These are phyloP conservation scores for Rhodotorula sp. DNA, from an alignment of 1,284 basidiomycete genomes.

Conservation along the genomic window DNA sequence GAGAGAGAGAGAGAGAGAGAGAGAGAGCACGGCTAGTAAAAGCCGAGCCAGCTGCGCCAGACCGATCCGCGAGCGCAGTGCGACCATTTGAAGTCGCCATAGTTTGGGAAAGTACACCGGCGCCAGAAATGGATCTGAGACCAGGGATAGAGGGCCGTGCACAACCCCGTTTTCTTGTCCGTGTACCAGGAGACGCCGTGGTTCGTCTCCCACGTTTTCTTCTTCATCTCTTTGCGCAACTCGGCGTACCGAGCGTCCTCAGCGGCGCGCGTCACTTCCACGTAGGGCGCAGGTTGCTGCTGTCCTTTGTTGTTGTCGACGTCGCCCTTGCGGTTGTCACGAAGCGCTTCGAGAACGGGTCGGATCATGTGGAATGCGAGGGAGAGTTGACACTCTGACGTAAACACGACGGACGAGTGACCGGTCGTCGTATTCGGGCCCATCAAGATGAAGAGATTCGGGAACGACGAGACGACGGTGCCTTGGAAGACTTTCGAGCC, in stretches of 20 bases:
- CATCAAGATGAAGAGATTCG: constrained; percentile 41
- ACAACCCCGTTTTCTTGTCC: constrained; percentile 30
- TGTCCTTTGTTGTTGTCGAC: background rate
- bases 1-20: no score
- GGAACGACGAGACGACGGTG: constrained; percentile 27
- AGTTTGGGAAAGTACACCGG: constrained; percentile 23
- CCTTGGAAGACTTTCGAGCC: constrained; percentile 28
- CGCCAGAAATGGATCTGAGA: constrained; percentile 40
- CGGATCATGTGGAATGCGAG: constrained; percentile 34
- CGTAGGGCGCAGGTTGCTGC: constrained; percentile 23
- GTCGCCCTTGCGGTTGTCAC: background rate
- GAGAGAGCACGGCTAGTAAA: background rate
- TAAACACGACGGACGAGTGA: constrained; percentile 40
- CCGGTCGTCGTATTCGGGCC: constrained; percentile 38
- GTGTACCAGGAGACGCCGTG: constrained; percentile 39
- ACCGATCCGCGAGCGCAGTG: background rate
- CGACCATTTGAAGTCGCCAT: constrained; percentile 22
- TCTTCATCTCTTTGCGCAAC: constrained; percentile 34
- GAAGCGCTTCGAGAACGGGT: constrained; percentile 20
- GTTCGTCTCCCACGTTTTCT: constrained; percentile 38
- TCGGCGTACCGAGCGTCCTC: constrained; percentile 22
- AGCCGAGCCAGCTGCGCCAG: constrained; percentile 13
- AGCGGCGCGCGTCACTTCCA: constrained; percentile 33
- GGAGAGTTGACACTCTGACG: constrained; percentile 35
- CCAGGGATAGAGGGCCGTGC: constrained; percentile 36